Conservation (phyloP, 768 basidiomycete species). For the Pleurotus ostreatus region DNA sequence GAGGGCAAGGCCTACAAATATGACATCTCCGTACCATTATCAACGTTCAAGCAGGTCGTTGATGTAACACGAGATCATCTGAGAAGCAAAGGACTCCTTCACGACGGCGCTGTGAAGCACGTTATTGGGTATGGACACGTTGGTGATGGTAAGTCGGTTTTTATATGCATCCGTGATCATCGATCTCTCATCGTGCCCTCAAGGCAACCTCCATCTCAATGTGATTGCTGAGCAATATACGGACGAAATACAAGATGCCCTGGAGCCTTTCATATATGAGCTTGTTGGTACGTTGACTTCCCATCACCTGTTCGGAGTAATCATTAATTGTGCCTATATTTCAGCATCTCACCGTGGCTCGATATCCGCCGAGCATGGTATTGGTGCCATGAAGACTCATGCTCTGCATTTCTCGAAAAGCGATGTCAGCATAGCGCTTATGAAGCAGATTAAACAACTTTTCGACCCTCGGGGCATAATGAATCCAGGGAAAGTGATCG, state of each 20-base stretch:
- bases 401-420: conserved; percentile 87
- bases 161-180: background rate
- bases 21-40: conserved; percentile 86
- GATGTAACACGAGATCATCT: conserved; percentile 75
- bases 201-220: conserved; percentile 94
- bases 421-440: conserved; percentile 74
- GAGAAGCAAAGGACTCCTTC: conserved; percentile 61
- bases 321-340: background rate
- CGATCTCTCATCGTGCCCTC: conserved; percentile 1
- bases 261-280: conserved; percentile 96
- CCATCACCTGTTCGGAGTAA: background rate
- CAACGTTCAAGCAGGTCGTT: conserved; percentile 83
- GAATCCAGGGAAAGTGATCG: conserved; percentile 85
- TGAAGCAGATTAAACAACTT: conserved; percentile 84
- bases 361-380: conserved; percentile 95
- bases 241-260: conserved; percentile 75
- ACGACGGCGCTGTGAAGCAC: conserved; percentile 71
- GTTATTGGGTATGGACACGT: conserved; percentile 96
- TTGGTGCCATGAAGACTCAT: conserved; percentile 93
- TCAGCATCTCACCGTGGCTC: conserved; percentile 80
- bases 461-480: conserved; percentile 92
- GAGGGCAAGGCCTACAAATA: conserved; percentile 97
- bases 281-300: conserved; percentile 61
- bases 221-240: conserved; percentile 80
- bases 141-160: conserved; percentile 73